Conservation (phyloP, 2,329 filamentous ascomycete species). For the Exophiala spinifera region DNA sequence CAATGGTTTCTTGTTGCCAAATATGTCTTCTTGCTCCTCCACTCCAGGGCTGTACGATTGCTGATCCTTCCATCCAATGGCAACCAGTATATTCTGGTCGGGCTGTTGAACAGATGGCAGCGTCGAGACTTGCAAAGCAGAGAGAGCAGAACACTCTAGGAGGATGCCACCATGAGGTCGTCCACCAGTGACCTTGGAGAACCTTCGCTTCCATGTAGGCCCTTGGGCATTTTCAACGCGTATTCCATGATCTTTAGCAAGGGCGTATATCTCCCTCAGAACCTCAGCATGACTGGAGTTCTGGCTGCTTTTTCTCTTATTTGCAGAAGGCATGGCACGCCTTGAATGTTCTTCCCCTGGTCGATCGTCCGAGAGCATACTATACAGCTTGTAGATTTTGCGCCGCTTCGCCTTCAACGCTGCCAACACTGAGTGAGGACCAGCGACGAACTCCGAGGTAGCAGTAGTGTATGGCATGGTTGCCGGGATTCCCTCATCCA, state of each 20-base stretch:
- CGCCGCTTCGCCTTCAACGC: slow-evolving; percentile 68
- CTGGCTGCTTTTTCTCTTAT: background rate
- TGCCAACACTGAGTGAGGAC: slow-evolving; percentile 73
- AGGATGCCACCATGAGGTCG: slow-evolving; percentile 88
- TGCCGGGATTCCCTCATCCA: background rate
- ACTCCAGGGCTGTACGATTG: slow-evolving; percentile 67
- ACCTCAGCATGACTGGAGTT: background rate
- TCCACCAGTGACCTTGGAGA: slow-evolving; percentile 79
- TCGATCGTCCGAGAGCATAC: slow-evolving; percentile 42
- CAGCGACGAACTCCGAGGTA: slow-evolving; percentile 88
- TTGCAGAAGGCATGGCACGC: background rate
- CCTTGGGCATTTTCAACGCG: slow-evolving; percentile 29
- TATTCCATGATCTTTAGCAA: slow-evolving; percentile 15
- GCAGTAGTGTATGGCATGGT: slow-evolving; percentile 71
- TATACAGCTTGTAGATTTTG: slow-evolving; percentile 78
- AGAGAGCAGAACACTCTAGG: slow-evolving; percentile 80
- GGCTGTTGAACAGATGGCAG: slow-evolving; percentile 52
- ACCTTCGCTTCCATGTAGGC: slow-evolving; percentile 59
- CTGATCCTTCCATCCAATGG: slow-evolving; percentile 63
- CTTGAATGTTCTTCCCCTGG: background rate
- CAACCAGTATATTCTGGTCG: slow-evolving; percentile 56
- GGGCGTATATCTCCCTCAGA: slow-evolving; percentile 12
- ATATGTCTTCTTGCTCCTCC: slow-evolving; percentile 51
- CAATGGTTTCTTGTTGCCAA: slow-evolving; percentile 1
- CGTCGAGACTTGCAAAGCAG: slow-evolving; percentile 62